phyloP scores from a whole-genome alignment of 1,284 basidiomycete species.

The Malassezia obtusa region DNA sequence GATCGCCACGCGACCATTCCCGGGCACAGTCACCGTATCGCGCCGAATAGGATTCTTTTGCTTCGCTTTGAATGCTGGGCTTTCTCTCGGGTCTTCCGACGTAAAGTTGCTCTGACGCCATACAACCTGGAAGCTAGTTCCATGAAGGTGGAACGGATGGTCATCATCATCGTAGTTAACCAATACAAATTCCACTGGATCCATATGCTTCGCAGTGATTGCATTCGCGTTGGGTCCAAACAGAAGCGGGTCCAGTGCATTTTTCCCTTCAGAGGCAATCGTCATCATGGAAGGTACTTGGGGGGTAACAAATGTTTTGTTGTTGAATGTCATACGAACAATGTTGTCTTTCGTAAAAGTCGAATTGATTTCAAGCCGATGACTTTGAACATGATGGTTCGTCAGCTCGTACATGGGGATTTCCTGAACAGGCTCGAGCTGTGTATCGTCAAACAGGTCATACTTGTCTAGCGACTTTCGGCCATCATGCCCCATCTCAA shows the following conservation, averaged over 20 bases:
- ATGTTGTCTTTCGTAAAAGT: slow-evolving; percentile 49
- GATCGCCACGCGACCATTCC: slow-evolving; percentile 58
- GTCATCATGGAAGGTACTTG: slow-evolving; percentile 54
- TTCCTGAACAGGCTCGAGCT: slow-evolving; percentile 48
- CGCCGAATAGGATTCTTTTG: slow-evolving; percentile 78
- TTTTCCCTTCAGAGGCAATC: background rate
- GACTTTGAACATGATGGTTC: slow-evolving; percentile 44
- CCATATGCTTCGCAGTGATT: slow-evolving; percentile 62
- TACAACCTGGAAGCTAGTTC: slow-evolving; percentile 53
- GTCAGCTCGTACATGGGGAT: slow-evolving; percentile 17
- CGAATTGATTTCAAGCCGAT: slow-evolving; percentile 50
- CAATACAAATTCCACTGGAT: slow-evolving; percentile 68
- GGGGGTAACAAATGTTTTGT: slow-evolving; percentile 50
- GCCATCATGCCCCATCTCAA: slow-evolving; percentile 16
- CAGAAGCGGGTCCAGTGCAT: background rate
- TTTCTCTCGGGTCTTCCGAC: slow-evolving; percentile 65
- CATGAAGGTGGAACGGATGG: slow-evolving; percentile 54
- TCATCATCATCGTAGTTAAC: slow-evolving; percentile 67
- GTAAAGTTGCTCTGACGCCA: slow-evolving; percentile 64
- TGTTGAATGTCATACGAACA: slow-evolving; percentile 50
- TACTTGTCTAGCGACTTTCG: slow-evolving; percentile 18
- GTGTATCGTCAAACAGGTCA: slow-evolving; percentile 50
- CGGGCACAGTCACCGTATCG: slow-evolving; percentile 57
- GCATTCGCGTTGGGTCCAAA: slow-evolving; percentile 49
- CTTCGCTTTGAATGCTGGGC: slow-evolving; percentile 68